These are phyloP conservation scores for Hymenoscyphus occultus DNA, from an alignment of 2,329 filamentous ascomycete species.

Conservation along the genomic window DNA sequence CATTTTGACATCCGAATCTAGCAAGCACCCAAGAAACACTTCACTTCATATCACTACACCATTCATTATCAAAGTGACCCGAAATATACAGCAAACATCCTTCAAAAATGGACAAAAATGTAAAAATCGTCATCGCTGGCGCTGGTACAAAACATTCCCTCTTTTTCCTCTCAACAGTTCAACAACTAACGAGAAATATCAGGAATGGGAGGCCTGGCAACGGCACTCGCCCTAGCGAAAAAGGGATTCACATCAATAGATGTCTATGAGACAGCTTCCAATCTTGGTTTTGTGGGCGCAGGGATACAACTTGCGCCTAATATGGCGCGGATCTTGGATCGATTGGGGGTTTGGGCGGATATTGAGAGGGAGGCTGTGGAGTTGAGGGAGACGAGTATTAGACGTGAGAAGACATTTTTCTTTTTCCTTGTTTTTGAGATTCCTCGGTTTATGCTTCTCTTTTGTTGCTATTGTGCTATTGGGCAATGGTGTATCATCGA, in stretches of 20 bases:
- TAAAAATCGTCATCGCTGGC: constrained; percentile 9
- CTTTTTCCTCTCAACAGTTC: background rate
- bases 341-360: constrained; percentile 67
- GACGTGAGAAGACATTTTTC: too few relatives aligned
- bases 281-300: constrained; percentile 77
- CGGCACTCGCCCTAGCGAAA: constrained; percentile 70
- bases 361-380: constrained; percentile 71
- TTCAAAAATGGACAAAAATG: constrained; percentile 12
- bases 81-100: background rate
- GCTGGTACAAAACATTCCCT: constrained; percentile 3
- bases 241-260: constrained; percentile 71
- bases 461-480: background rate
- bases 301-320: constrained; percentile 84
- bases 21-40: too few relatives aligned
- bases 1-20: too few relatives aligned
- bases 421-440: background rate
- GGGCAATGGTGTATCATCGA: background rate
- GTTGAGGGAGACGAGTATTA: constrained; percentile 68
- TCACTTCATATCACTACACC: background rate
- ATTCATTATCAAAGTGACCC: background rate
- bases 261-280: constrained; percentile 70
- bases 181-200: background rate
- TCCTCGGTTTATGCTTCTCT: constrained; percentile 5
- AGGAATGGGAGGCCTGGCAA: constrained; percentile 78
- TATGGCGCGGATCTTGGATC: constrained; percentile 72